Conservation (phyloP, 1,139 yeast species). For the Geotrichum carabidarum region DNA sequence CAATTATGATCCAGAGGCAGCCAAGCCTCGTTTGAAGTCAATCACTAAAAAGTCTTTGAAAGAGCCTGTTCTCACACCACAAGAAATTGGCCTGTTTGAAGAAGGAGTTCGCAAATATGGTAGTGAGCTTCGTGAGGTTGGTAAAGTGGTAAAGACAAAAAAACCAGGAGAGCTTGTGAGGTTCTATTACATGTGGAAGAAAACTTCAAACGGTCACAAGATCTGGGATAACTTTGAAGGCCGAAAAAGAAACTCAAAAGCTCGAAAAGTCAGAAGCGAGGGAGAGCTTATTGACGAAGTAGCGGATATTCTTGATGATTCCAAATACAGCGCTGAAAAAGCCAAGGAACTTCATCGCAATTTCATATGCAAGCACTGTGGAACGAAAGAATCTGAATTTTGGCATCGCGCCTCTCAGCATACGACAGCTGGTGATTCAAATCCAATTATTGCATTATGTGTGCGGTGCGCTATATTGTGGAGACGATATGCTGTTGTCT, state of each 20-base stretch:
- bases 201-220: slow-evolving; percentile 63
- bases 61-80: slow-evolving; percentile 68
- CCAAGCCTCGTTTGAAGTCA: slow-evolving; percentile 41
- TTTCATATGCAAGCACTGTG: slow-evolving; percentile 63
- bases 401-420: slow-evolving; percentile 75
- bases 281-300: slow-evolving; percentile 42
- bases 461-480: slow-evolving; percentile 82
- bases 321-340: slow-evolving; percentile 56
- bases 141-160: slow-evolving; percentile 62
- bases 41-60: slow-evolving; percentile 55
- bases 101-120: slow-evolving; percentile 70
- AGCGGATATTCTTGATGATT: slow-evolving; percentile 68
- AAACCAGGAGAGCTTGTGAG: slow-evolving; percentile 73
- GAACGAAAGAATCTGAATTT: slow-evolving; percentile 47
- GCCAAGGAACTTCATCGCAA: slow-evolving; percentile 38
- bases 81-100: slow-evolving; percentile 67
- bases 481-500: slow-evolving; percentile 84
- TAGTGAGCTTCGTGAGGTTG: slow-evolving; percentile 73
- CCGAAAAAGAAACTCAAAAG: slow-evolving; percentile 50
- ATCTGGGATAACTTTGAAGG: slow-evolving; percentile 86
- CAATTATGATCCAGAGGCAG: slow-evolving; percentile 48
- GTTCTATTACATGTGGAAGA: slow-evolving; percentile 87
- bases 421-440: slow-evolving; percentile 39
- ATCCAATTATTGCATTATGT: slow-evolving; percentile 58
- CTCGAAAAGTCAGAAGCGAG: slow-evolving; percentile 27